Base-by-base conservation (phyloP, 768 basidiomycete species). In the Gyrodon lividus region DNA sequence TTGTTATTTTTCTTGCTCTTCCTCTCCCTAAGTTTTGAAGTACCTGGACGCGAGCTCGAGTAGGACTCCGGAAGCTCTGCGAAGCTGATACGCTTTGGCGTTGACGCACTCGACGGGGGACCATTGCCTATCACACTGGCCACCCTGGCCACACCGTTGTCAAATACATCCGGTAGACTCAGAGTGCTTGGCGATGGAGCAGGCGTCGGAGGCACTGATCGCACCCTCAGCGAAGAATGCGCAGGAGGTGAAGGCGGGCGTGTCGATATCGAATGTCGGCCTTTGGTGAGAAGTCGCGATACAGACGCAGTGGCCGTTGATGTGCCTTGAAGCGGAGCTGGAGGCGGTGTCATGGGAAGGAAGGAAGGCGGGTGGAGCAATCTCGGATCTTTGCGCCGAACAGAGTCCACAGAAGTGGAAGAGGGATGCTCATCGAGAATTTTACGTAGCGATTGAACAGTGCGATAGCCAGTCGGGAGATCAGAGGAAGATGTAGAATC, bases 61-160 rank as follows among this genome's bases (percentile, higher is more conserved):
- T 86, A 84, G 31, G 82, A 79, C 67, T 89, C 87, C 0, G 87
- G 87, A 43, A 86, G 72, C 69, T 83, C 77, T 31, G 87, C 87
- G 57, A 91, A 91, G 54, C 83, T 87, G 38, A 91, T 89, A n/a
- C 83, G 76, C 58, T 87, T 89, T 8, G 87, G 86, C 12, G 87
- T 80, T 71, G 63, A 80, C 69, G 70, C 52, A 46, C 78, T 74
- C 46, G 80, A 83, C 40, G 80, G 77, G 10, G 77, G 62, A 37
- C 74, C 56, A 44, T 75, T 78, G n/a, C 65, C 46, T 40, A 70
- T 54, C 38, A 59, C 54, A 7, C 61, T 70, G 14, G 68, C 69
- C 9, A 58, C 54, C 9, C 61, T 71, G 16, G 69, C 69, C 12
- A 68, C 41, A 3, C 63, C 59, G 37, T 53, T 62, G 35, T 62